Evolutionary conservation across 2,329 filamentous ascomycete genomes (phyloP), one percentile per base, ranked within the genome.

Genomic region (Thielaviopsis populi): DNA sequence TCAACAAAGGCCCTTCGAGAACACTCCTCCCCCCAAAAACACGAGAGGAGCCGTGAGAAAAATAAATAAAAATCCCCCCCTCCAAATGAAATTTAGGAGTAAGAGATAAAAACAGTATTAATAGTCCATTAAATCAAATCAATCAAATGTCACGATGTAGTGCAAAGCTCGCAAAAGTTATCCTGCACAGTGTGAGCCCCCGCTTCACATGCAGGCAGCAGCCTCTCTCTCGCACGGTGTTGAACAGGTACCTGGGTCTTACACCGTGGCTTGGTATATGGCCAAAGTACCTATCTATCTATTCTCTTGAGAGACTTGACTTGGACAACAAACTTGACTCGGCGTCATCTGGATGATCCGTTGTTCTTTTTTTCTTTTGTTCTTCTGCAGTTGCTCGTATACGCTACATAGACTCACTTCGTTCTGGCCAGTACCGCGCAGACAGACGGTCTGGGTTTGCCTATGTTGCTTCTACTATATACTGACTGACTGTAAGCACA

Each of bases 1-100:
- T 54, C 50, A 54, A 54, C 50, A 54, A 54, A 54, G 50, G 50
- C 50, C 50, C 24, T 54, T 54, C 50, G 50, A 54, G 50, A 54
- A 54, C 50, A 27, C 50, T 30, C 27, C 50, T 30, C 27, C 50
- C 50, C 50, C 50, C 50, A n/a, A 27, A 54, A 54, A 54, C 50
- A 54, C 50, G 50, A 54, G 50, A 54, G 50, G 50, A 33, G 46
- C 50, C 27, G 17, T 54, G 50, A 17, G 15, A 30, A 54, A 54
- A 53, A 54, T 43, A 54, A 54, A 33, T 10, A 11, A 11, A 19
- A 10, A 5, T 33, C 30, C 46, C 50, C 19, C 24, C 27, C 50
- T n/a, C 50, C 50, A 30, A 54, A 54, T 30, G 19, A 50, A 50
- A 13, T 5, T 22, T 7, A 3, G n/a, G 19, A 50, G 3, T 11